Percentiles rank a stretch among this genome's conserved stretches.
Evolutionary conservation across 2,329 filamentous ascomycete genomes (phyloP).

Genomic region (Alternaria atra): DNA sequence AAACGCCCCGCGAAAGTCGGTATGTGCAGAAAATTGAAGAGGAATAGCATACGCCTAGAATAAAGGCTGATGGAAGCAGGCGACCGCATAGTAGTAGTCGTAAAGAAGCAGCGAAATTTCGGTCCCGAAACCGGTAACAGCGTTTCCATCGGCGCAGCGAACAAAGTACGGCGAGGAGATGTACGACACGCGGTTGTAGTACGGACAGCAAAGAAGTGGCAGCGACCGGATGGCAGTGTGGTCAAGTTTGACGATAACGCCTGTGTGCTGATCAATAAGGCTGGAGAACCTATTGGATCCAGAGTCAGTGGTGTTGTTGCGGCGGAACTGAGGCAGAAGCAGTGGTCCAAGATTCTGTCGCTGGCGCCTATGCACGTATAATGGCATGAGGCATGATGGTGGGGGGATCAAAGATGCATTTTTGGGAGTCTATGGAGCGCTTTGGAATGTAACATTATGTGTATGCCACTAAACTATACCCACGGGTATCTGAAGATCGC

Average conservation of each 20-base stretch:
- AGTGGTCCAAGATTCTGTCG: slow-evolving; percentile 98
- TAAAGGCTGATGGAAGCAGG: slow-evolving; percentile 62
- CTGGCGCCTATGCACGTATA: slow-evolving; percentile 85
- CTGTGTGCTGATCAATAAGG: slow-evolving; percentile 96
- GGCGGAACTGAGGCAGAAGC: slow-evolving; percentile 84
- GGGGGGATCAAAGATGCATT: slow-evolving; percentile 13
- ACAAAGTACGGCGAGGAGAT: slow-evolving; percentile 96
- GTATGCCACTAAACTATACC: slow-evolving; percentile 44
- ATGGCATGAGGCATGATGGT: not conserved
- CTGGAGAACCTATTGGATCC: slow-evolving; percentile 92
- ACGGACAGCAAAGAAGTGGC: slow-evolving; percentile 85
- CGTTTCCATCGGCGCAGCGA: slow-evolving; percentile 76
- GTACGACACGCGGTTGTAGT: slow-evolving; percentile 96
- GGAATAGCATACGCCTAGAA: not conserved
- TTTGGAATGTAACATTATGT: slow-evolving; percentile 36
- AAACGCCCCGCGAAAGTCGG: slow-evolving; percentile 89
- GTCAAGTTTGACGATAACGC: slow-evolving; percentile 98
- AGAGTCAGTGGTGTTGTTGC: slow-evolving; percentile 81
- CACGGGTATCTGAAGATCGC: slow-evolving; percentile 47
- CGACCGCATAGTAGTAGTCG: slow-evolving; percentile 95
- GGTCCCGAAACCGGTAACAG: slow-evolving; percentile 75
- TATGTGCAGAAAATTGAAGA: slow-evolving; percentile 55
- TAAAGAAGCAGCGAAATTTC: slow-evolving; percentile 91
- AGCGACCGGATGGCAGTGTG: slow-evolving; percentile 86
- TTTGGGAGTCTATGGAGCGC: slow-evolving; percentile 16